These are phyloP conservation scores for Cryptococcus sp. DNA, from an alignment of 1,284 basidiomycete species.

Conservation along the genomic window DNA sequence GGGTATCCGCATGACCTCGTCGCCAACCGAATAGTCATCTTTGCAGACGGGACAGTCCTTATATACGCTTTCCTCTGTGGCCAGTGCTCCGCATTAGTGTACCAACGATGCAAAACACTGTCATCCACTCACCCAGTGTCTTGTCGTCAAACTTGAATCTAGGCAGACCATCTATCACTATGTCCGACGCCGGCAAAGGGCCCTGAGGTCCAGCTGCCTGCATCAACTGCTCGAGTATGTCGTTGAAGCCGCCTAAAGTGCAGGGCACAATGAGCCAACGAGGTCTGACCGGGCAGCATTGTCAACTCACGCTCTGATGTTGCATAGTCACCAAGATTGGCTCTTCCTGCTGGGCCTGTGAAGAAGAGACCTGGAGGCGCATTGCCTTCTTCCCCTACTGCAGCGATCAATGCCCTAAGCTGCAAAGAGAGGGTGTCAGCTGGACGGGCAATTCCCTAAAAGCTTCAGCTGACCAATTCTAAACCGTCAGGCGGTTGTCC, in stretches of 20 bases:
- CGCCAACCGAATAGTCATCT: conserved; percentile 45
- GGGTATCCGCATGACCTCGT: conserved; percentile 45
- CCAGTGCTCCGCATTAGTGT: background rate
- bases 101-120: background rate
- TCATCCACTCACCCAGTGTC: conserved; percentile 33
- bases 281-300: background rate
- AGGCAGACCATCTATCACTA: conserved; percentile 49
- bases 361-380: conserved; percentile 11
- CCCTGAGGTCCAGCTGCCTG: conserved; percentile 50
- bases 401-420: conserved; percentile 36
- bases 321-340: conserved; percentile 49
- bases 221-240: conserved; percentile 50
- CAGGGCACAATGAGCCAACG: background rate
- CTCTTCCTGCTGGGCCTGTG: conserved; percentile 22
- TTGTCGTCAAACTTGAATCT: conserved; percentile 41
- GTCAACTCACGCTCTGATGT: conserved; percentile 41
- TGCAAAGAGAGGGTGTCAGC: conserved; percentile 2
- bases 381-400: conserved; percentile 32
- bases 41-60: conserved; percentile 52
- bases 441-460: too few relatives aligned
- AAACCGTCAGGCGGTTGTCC: conserved; percentile 19
- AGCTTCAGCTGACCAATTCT: conserved; percentile 21
- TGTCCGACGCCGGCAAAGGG: conserved; percentile 46
- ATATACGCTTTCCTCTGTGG: conserved; percentile 33
- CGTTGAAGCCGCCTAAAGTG: conserved; percentile 43